A percentile compares a stretch with the other conserved stretches of the same genome.
phyloP scores from a whole-genome alignment of 163 green algal genomes.

The Prototheca cutis region DNA sequence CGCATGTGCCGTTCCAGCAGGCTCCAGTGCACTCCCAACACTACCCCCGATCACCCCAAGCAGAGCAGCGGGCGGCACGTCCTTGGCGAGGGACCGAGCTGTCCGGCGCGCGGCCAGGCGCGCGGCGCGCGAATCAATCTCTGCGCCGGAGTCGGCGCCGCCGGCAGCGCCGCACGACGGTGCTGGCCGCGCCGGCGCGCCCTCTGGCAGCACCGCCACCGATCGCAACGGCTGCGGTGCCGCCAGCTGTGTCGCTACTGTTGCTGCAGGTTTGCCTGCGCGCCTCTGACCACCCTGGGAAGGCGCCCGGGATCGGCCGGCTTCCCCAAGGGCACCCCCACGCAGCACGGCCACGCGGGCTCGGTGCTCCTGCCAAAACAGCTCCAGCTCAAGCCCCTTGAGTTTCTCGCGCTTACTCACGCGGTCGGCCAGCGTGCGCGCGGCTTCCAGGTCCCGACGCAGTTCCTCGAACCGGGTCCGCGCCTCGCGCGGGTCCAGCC shows the following conservation, averaged over 20 bases:
- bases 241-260: too few species aligned
- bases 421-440: constrained; percentile 34
- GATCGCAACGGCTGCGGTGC: too few species aligned
- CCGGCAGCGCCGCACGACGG: not conserved
- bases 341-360: not conserved
- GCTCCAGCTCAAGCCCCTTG: constrained; percentile 23
- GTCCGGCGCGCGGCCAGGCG: constrained; percentile 17
- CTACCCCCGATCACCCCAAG: too few species aligned
- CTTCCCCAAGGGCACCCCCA: too few species aligned
- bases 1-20: too few species aligned
- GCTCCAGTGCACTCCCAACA: too few species aligned
- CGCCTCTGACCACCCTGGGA: too few species aligned
- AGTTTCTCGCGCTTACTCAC: constrained; percentile 33
- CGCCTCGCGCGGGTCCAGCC: constrained; percentile 19
- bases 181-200: too few species aligned
- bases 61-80: not conserved
- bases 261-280: too few species aligned
- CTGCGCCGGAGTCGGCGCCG: not conserved
- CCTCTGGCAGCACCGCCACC: too few species aligned
- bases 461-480: constrained; percentile 21
- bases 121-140: constrained; percentile 18
- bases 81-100: constrained; percentile 1
- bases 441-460: constrained; percentile 26
- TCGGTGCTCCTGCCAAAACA: constrained; percentile 15
- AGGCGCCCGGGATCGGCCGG: too few species aligned